Conservation (phyloP, 805 yeast species). For the Metschnikowia dekortorum region DNA sequence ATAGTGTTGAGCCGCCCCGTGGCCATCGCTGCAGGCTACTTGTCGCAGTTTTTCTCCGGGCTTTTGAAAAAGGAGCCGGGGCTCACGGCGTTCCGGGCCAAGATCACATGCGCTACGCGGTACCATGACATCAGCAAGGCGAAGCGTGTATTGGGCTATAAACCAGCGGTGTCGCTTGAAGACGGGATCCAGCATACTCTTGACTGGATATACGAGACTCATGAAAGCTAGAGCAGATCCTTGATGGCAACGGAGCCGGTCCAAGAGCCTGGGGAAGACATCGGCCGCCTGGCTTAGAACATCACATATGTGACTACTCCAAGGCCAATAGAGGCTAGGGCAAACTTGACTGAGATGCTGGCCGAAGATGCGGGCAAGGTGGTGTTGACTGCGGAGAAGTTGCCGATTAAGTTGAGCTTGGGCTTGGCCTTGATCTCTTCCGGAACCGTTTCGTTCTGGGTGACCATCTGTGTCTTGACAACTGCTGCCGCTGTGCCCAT, state of each 20-base stretch:
- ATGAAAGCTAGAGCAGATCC: constrained; percentile 6
- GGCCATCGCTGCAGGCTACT: constrained; percentile 78
- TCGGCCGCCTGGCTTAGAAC: neutral
- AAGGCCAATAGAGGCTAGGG: constrained; percentile 2
- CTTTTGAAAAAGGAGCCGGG: constrained; percentile 82
- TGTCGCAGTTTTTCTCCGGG: constrained; percentile 70
- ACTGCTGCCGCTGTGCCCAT: constrained; percentile 7
- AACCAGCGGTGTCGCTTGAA: constrained; percentile 73
- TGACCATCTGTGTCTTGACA: constrained; percentile 9
- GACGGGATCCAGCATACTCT: constrained; percentile 76
- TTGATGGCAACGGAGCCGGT: neutral
- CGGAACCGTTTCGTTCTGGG: neutral
- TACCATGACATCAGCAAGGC: constrained; percentile 92
- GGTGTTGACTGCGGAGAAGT: neutral
- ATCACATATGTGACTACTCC: constrained; percentile 6
- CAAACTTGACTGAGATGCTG: constrained; percentile 1
- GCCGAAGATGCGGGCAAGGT: constrained; percentile 5
- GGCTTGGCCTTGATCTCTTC: constrained; percentile 5
- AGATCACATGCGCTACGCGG: constrained; percentile 86
- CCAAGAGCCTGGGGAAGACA: neutral
- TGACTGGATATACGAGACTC: constrained; percentile 81
- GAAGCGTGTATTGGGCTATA: constrained; percentile 67
- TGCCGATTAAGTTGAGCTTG: constrained; percentile 7
- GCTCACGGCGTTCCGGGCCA: constrained; percentile 93
- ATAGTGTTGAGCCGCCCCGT: constrained; percentile 67